Base-by-base conservation (phyloP, 345 rosid species). In the Diplotaxis tenuifolia region DNA sequence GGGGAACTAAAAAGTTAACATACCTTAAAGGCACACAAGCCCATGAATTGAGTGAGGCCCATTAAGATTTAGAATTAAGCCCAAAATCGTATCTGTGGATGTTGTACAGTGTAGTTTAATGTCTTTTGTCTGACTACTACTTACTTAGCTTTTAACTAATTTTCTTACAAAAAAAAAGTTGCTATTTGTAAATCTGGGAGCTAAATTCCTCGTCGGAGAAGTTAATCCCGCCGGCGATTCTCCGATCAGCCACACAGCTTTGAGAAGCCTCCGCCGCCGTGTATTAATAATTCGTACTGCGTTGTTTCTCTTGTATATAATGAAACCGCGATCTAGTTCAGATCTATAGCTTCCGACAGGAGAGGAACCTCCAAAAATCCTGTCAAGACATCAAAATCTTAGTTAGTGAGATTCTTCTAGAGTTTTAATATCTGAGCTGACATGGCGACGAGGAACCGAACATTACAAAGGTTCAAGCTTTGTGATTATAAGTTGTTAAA, bases 401-500 rank as follows among this genome's bases (percentile, higher is more conserved):
- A 60, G n/a, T 29, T 21, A 40, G 31, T 54, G 57, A 20, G 72
- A 67, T 73, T 73, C 68, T 67, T 67, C 50, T 9, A 52, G 72
- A 56, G 47, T 31, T 23, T 70, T 64, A 31, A 3, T 22, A 32
- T 32, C 59, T 34, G 55, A 40, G 62, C 54, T 25, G 76, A 27
- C 27, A 90, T 92, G 99, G 98, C 99, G 78, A 83, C 88, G 82
- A 84, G 98, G 79, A 96, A 90, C 49, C 84, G 93, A 63, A 89
- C 99, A n/a, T n/a, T n/a, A n/a, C n/a, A n/a, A n/a, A 34, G 11
- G 40, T 9, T 34, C 40, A 10, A 34, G 40, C 40, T 34, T 32
- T 7, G 10, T 32, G 38, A 32, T 32, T 32, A 10, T 1, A 0
- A 9, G 40, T 54, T 54, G 61, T 50, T 21, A 28, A 69, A 29